Percentiles rank a stretch among this genome's conserved stretches.
phyloP scores from a whole-genome alignment of 345 rosid species.

The Populus tremula region DNA sequence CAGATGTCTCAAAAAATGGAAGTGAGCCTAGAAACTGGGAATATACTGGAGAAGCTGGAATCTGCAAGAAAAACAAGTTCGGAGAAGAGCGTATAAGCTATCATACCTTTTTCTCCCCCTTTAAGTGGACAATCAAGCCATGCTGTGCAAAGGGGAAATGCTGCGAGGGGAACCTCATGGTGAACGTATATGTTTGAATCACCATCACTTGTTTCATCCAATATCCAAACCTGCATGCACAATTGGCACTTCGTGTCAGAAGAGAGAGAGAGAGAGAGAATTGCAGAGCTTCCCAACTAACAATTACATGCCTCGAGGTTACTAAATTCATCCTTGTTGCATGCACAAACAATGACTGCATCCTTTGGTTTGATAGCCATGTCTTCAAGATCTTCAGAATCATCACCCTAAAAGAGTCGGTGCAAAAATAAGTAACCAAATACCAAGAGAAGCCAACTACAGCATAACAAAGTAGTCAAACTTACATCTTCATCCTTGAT shows the following conservation, averaged over 20 bases:
- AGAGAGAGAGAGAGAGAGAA: background rate
- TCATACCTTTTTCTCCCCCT: conserved; percentile 77
- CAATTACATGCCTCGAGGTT: conserved; percentile 68
- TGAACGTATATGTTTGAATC: conserved; percentile 71
- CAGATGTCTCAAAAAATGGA: background rate
- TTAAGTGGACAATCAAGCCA: conserved; percentile 93
- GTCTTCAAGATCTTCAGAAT: conserved; percentile 83
- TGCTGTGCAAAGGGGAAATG: conserved; percentile 75
- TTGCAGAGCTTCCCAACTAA: background rate
- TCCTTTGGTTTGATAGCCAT: conserved; percentile 60
- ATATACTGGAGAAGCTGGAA: background rate
- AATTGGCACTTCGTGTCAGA: background rate
- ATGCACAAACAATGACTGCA: conserved; percentile 78
- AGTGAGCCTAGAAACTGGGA: too few relatives aligned
- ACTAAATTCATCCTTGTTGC: conserved; percentile 77
- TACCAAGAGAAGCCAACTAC: background rate
- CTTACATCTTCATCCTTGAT: conserved; percentile 65
- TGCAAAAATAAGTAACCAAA: conserved; percentile 17
- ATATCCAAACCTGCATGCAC: conserved; percentile 56
- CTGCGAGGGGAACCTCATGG: conserved; percentile 77
- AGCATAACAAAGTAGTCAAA: conserved; percentile 4
- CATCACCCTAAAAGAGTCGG: conserved; percentile 48
- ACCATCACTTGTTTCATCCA: conserved; percentile 58
- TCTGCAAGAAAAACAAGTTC: background rate
- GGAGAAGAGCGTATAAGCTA: background rate